Base-by-base conservation (phyloP, 1,139 yeast genomes). In the Nakaseomyces nivariensis region DNA sequence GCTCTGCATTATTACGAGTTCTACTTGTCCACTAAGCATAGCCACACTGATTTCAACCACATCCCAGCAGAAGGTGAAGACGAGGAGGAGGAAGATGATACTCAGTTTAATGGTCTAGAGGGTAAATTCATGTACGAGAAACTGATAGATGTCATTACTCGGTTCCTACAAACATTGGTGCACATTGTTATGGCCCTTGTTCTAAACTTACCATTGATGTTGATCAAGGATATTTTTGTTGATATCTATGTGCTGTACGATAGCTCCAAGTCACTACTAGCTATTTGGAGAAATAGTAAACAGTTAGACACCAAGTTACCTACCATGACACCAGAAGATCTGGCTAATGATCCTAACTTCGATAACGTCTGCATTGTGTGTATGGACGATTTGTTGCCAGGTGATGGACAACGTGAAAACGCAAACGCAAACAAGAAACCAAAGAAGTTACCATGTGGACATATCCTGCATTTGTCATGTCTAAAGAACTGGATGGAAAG, bases 401-500 rank as follows among this genome's bases (percentile, higher is more conserved):
- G 22, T 27, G 51, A 48, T 38, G 49, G 22, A 27, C 43, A 45
- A 48, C 36, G 48, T 48, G n/a, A 46, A 52, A 37, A 48, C 41
- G 10, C 43, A 47, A 22, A 36, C 25, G 38, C n/a, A 8, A 24
- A 36, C n/a, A 45, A 45, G 34, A 60, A 70, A 45, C 95, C 97
- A 2, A 88, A 88, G 65, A 84, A 77, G 60, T 72, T 92, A 49
- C 74, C 73, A 1, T 92, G 99, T 71, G 85, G 86, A 22, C 99
- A 92, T 67, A 83, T 88, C 50, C 74, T 92, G 53, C 99, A 92
- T 65, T 72, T 85, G 70, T 92, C 95, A 3, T 92, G 98, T 66
- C 74, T 92, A 55, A 85, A 86, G 62, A 85, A 86, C 58, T 92
- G 99, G 99, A 72, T 92, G 57, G 96, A 87, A 61, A 75, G 96